Conservation (phyloP, 805 yeast species). For the Candida koratica region DNA sequence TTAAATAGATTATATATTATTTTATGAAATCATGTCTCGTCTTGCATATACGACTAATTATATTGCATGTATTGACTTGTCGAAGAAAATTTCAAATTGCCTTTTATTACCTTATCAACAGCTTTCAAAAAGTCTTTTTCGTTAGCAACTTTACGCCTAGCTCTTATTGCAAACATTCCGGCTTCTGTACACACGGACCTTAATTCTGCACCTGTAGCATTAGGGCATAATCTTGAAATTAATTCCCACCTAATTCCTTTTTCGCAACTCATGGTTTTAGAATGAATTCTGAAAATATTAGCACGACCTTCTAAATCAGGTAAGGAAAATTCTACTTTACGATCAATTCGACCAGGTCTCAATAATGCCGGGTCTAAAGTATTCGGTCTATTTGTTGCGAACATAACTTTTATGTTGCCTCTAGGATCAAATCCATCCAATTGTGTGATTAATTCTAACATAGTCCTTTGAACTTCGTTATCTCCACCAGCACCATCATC, state of each 20-base stretch:
- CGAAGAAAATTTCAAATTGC: slow-evolving; percentile 94
- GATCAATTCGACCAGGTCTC: slow-evolving; percentile 98
- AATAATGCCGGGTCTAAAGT: slow-evolving; percentile 95
- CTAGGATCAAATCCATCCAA: slow-evolving; percentile 98
- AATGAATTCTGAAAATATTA: slow-evolving; percentile 93
- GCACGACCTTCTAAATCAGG: slow-evolving; percentile 99
- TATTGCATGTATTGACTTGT: slow-evolving; percentile 99
- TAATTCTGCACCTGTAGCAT: slow-evolving; percentile 97
- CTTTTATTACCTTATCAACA: slow-evolving; percentile 97
- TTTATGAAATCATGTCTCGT: slow-evolving; percentile 5
- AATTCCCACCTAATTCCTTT: slow-evolving; percentile 98
- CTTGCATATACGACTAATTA: slow-evolving; percentile 47
- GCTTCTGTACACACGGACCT: slow-evolving; percentile 99
- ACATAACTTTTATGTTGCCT: slow-evolving; percentile 98
- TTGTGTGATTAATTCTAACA: slow-evolving; percentile 97
- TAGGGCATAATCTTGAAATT: slow-evolving; percentile 95
- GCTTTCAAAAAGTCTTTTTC: slow-evolving; percentile 97
- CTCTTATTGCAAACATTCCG: slow-evolving; percentile 99
- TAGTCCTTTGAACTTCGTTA: slow-evolving; percentile 97
- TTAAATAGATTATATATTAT: slow-evolving; percentile 4
- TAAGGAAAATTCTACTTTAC: slow-evolving; percentile 94
- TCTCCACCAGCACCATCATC: slow-evolving; percentile 99
- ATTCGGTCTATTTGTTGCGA: slow-evolving; percentile 97
- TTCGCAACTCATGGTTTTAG: slow-evolving; percentile 97
- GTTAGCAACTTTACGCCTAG: slow-evolving; percentile 95